Evolutionary conservation across 2,329 filamentous ascomycete species (phyloP), one percentile per base, ranked within the genome.

Genomic region (Corynespora cassiicola): DNA sequence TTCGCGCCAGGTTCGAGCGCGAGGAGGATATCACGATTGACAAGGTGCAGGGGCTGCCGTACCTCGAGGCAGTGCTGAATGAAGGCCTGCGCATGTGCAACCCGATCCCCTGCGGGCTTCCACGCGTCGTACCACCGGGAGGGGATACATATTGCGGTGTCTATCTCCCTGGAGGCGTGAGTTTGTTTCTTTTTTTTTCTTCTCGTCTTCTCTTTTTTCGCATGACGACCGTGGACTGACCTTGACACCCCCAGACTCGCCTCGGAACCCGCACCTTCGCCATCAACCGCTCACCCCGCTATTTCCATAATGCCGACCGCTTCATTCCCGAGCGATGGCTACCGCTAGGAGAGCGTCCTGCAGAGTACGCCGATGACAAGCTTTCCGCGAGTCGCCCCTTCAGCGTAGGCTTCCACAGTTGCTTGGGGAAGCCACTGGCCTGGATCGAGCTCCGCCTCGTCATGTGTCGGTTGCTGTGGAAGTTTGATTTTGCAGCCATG

Each of bases 381-480:
- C 25, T 46, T 20, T n/a, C 21, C 7, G 42, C 46, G 7, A 29
- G 32, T 24, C 63, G 71, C 3, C 48, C 70, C 3, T 75, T 75
- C 50, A 65, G 56, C 7, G 60, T 65, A 24, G 73, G 73, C 1
- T 62, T 66, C 0, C 52, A 70, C 12, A 45, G 38, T 16, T 60
- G 54, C 24, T 40, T 60, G 2, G 56, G 54, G 7, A 50, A 54
- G 43, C 44, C 51, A 2, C 19, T 50, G 6, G 47, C 47, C 2
- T 50, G 36, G 43, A 39, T 42, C 14, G 36, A 47, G 23, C 43
- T 50, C 36, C 30, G 39, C 23, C 12, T 50, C 6, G 6, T 50
- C 6, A 7, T 46, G 5, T 35, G 42, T 4, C 42, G 37, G 17
- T 12, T 42, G 16, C 2, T 46, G 3, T 42, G 34, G 30, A 24